Base-by-base conservation (phyloP, 2,329 filamentous ascomycete genomes). In the Curvularia verruculosa region DNA sequence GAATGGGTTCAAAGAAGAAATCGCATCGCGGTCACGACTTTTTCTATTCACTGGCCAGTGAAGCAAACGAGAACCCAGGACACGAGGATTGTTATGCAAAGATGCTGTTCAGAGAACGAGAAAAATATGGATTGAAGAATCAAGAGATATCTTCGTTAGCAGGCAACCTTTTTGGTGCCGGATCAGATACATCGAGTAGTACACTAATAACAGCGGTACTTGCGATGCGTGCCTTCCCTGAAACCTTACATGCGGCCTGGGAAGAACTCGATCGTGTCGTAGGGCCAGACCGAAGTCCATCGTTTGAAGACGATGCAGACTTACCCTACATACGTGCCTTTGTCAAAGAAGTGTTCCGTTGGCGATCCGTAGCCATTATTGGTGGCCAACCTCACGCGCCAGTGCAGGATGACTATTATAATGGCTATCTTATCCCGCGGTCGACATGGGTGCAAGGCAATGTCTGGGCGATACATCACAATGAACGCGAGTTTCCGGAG, bases 391-490 rank as follows among this genome's bases (percentile, higher is more conserved):
- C 74, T 18, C 74, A 77, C 56, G 73, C 74, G 3, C 71, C 73
- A 3, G 58, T 66, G 0, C 66, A 72, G 49, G 71, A 76, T 36
- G 73, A 75, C 51, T 74, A 73, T 52, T 76, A 73, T 56, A 73
- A 74, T 23, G 78, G 75, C 8, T 76, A 69, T 34, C 57, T 74
- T 19, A 74, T 80, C 13, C 78, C 77, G 0, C 75, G 78, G 50
- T 70, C 69, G 5, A 75, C 76, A 0, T 76, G 77, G 63, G 64
- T 77, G 15, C 70, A 74, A 59, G 69, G 70, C n/a, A 78, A 79
- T 41, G 75, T 75, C 1, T 80, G 77, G 77, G 72, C 75, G 0
- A 77, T 79, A 50, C 76, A 79, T 41, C 75, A 72, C 46, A 75
- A 79, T 57, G 68, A 75, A 12, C 56, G 66, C 5, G 71, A 75